phyloP scores from a whole-genome alignment of 2,329 filamentous ascomycete genomes.

The Cordyceps tenuipes region DNA sequence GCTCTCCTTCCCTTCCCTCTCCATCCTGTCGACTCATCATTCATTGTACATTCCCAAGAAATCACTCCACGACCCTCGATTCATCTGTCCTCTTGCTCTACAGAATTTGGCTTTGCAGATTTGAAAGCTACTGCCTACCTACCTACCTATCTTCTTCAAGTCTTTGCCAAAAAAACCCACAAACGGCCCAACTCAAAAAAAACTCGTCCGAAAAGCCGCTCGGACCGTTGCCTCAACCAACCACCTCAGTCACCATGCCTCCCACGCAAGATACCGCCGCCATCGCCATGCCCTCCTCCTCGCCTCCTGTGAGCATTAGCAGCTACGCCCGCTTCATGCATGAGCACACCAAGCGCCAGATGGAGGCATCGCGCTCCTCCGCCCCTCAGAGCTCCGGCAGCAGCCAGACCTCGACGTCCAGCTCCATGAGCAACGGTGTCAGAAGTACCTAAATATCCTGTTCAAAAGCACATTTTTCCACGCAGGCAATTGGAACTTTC shows the following conservation, averaged over 20 bases:
- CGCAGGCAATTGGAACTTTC: not conserved
- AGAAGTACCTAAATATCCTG: not conserved
- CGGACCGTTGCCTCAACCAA: not conserved
- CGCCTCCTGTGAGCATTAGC: conserved; percentile 39
- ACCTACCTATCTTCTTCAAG: no score
- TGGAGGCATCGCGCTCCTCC: conserved; percentile 42
- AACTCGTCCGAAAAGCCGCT: not conserved
- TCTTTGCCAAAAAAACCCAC: no score
- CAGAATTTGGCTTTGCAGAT: no score
- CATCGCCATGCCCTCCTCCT: conserved; percentile 28
- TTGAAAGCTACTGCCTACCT: no score
- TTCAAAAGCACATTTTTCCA: not conserved
- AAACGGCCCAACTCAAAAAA: not conserved
- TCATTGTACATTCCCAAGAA: not conserved
- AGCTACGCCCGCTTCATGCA: conserved; percentile 55
- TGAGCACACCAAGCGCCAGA: conserved; percentile 56
- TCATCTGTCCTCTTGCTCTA: not conserved
- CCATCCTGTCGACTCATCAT: not conserved
- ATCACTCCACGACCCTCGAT: not conserved
- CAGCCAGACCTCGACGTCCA: conserved; percentile 13
- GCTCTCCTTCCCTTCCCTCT: not conserved
- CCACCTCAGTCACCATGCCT: conserved; percentile 26
- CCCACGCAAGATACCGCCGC: conserved; percentile 27
- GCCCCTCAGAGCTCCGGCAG: conserved; percentile 16
- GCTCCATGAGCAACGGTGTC: conserved; percentile 23